phyloP scores from a whole-genome alignment of 768 basidiomycete species.

The Mycena vulgaris region DNA sequence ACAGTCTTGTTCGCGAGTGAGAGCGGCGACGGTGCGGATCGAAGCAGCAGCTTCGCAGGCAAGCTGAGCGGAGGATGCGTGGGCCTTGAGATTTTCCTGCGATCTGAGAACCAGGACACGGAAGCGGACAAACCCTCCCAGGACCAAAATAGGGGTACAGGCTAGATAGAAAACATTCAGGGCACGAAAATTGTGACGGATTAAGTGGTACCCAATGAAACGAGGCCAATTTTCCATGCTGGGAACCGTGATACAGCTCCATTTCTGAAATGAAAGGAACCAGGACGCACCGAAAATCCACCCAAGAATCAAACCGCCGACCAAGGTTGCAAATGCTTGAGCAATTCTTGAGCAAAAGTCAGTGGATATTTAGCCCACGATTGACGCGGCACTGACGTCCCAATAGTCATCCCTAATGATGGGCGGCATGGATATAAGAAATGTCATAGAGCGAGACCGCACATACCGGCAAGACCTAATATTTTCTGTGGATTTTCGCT shows the following conservation, averaged over 20 bases:
- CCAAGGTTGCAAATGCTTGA: too few species aligned
- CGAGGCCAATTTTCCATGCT: too few species aligned
- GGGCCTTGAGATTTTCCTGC: constrained; percentile 82
- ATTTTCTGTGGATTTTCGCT: constrained; percentile 93
- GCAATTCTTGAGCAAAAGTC: too few species aligned
- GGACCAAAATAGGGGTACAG: too few species aligned
- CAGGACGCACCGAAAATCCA: too few species aligned
- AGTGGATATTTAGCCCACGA: too few species aligned
- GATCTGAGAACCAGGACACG: constrained; percentile 92
- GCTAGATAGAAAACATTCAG: neutral
- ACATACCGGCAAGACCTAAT: constrained; percentile 88
- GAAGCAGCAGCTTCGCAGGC: constrained; percentile 94
- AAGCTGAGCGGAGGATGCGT: constrained; percentile 87
- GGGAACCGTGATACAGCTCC: too few species aligned
- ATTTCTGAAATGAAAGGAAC: too few species aligned
- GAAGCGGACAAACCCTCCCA: too few species aligned
- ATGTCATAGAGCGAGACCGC: constrained; percentile 64
- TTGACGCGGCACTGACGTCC: too few species aligned
- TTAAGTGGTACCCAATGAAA: too few species aligned
- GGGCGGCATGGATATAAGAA: neutral
- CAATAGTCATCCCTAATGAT: constrained; percentile 73
- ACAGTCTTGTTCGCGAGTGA: constrained; percentile 91
- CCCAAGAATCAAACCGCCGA: too few species aligned
- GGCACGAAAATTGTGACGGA: constrained; percentile 57
- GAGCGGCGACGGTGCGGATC: constrained; percentile 90